These are phyloP conservation scores for Lathyrus tuberosus DNA, from an alignment of 306 rosid genomes.

Conservation along the genomic window DNA sequence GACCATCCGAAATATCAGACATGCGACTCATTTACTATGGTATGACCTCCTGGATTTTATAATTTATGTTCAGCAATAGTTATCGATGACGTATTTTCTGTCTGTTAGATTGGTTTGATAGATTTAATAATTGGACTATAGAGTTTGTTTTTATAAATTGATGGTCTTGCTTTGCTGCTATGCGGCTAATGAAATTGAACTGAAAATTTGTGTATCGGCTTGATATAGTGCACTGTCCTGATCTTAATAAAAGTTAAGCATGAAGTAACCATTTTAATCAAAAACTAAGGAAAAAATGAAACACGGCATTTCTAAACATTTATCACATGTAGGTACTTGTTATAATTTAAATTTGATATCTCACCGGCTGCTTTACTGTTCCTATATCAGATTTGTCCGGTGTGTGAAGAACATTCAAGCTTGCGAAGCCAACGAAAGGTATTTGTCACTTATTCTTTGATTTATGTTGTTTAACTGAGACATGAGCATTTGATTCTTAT, in stretches of 20 bases:
- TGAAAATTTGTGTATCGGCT: conserved; percentile 1
- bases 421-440: conserved; percentile 58
- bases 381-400: conserved; percentile 77
- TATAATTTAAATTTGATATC: conserved; percentile 42
- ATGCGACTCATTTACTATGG: conserved; percentile 63
- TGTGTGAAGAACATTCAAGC: conserved; percentile 67
- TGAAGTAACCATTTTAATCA: conserved; percentile 8
- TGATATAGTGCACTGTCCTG: conserved; percentile 20
- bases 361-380: conserved; percentile 36
- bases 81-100: conserved; percentile 6
- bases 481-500: conserved; percentile 21
- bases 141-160: conserved; percentile 14
- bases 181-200: conserved; percentile 12
- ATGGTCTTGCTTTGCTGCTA: conserved; percentile 17
- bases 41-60: conserved; percentile 41
- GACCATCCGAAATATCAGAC: conserved; percentile 58
- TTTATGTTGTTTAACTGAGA: conserved; percentile 8
- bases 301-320: conserved; percentile 9
- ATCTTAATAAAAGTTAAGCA: conserved; percentile 22
- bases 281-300: conserved; percentile 18
- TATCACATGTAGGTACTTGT: neutral
- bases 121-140: conserved; percentile 11
- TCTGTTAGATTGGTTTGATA: conserved; percentile 15
- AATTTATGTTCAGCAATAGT: neutral
- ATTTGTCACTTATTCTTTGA: conserved; percentile 26